Conservation (phyloP, 306 rosid species). For the Begonia peltatifolia region DNA sequence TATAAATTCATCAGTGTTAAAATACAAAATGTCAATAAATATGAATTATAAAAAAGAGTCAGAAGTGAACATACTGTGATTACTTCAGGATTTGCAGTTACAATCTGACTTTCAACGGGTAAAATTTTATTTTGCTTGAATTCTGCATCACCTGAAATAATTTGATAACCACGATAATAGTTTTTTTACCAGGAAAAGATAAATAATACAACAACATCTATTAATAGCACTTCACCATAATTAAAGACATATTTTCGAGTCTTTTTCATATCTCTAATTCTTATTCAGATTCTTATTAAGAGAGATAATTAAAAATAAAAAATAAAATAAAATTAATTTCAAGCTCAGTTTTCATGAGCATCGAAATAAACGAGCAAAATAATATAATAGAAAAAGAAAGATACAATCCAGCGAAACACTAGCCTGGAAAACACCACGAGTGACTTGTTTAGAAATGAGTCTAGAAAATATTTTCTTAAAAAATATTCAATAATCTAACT, state of each 20-base stretch:
- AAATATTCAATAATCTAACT: too few relatives aligned
- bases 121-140: conserved; percentile 84
- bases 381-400: too few relatives aligned
- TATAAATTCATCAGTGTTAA: background rate
- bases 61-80: conserved; percentile 47
- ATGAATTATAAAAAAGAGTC: background rate
- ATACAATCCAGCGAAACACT: too few relatives aligned
- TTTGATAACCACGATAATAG: conserved; percentile 3
- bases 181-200: too few relatives aligned
- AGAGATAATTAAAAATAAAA: background rate
- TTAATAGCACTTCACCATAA: too few relatives aligned
- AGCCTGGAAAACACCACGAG: too few relatives aligned
- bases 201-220: too few relatives aligned
- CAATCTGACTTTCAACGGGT: conserved; percentile 67
- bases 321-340: background rate
- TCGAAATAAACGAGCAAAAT: too few relatives aligned
- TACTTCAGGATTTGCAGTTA: conserved; percentile 89
- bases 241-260: too few relatives aligned
- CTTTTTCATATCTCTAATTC: too few relatives aligned
- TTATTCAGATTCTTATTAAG: background rate
- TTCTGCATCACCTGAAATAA: conserved; percentile 83
- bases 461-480: too few relatives aligned
- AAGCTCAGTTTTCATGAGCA: background rate
- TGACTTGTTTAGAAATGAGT: too few relatives aligned
- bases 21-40: background rate